Conservation (phyloP, 2,329 filamentous ascomycete genomes). For the Penicillium sp. region DNA sequence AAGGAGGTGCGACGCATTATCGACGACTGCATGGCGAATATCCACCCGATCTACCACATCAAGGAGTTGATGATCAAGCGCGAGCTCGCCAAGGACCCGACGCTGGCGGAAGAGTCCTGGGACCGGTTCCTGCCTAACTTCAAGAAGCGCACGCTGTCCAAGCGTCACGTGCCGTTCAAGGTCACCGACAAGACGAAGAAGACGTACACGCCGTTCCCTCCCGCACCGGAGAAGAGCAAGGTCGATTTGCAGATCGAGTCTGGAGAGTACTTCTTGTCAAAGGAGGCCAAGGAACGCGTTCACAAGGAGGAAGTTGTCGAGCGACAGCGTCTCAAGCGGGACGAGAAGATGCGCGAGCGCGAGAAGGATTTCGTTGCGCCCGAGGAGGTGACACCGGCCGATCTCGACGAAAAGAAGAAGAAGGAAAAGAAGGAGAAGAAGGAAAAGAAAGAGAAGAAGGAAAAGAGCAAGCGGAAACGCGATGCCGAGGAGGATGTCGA, state of each 20-base stretch:
- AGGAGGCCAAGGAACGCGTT: constrained; percentile 80
- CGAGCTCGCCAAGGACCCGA: constrained; percentile 80
- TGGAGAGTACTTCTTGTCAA: constrained; percentile 91
- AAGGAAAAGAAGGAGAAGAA: constrained; percentile 41
- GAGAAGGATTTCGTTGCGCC: constrained; percentile 81
- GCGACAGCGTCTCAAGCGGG: constrained; percentile 76
- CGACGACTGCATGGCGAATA: constrained; percentile 93
- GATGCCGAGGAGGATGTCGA: constrained; percentile 30
- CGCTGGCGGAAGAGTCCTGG: constrained; percentile 81
- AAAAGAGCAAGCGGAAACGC: constrained; percentile 38
- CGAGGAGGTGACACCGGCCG: constrained; percentile 56
- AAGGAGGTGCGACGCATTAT: constrained; percentile 86
- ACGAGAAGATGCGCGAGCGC: constrained; percentile 75
- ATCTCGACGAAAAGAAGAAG: constrained; percentile 50
- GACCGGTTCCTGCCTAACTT: constrained; percentile 94
- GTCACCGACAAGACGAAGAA: constrained; percentile 92
- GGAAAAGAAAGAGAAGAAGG: constrained; percentile 40
- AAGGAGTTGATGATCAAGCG: constrained; percentile 93
- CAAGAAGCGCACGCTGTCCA: constrained; percentile 83
- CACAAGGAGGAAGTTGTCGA: constrained; percentile 71
- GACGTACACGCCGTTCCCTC: constrained; percentile 92
- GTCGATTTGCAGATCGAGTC: constrained; percentile 95
- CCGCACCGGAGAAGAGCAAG: constrained; percentile 96
- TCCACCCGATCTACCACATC: constrained; percentile 84
- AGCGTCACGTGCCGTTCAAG: constrained; percentile 70